These are phyloP conservation scores for Crithidia thermophila DNA, from an alignment of 208 protist species.

Conservation along the genomic window DNA sequence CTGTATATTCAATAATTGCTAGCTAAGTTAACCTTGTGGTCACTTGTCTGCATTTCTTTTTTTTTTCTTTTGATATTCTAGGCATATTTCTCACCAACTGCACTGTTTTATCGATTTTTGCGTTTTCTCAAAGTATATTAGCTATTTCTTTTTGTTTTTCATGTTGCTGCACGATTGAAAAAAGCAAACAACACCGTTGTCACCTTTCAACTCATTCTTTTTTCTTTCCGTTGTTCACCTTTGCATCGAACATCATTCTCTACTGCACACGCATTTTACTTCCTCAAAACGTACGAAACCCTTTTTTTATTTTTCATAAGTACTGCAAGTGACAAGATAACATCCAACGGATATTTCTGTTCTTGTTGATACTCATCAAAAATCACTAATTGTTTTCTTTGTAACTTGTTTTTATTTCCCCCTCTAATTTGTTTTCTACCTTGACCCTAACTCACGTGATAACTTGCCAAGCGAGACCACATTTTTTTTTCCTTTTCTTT, in stretches of 20 bases:
- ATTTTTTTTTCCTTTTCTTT: not conserved
- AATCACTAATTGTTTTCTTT: no score
- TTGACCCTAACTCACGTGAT: no score
- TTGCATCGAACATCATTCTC: no score
- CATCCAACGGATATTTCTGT: no score
- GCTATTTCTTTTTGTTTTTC: not conserved
- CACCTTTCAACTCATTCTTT: not conserved
- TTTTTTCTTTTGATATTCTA: no score
- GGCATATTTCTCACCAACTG: no score
- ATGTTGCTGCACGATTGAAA: no score
- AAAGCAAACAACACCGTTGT: not conserved
- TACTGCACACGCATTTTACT: no score
- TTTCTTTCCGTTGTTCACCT: not conserved
- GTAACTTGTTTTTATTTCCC: no score
- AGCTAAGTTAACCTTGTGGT: not conserved
- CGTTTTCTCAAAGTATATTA: not conserved
- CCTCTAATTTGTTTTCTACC: conserved; percentile 1
- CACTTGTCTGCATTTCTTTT: not conserved
- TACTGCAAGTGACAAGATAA: no score
- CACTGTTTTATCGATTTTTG: not conserved
- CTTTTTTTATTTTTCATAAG: not conserved
- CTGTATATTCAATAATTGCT: not conserved
- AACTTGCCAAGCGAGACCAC: no score
- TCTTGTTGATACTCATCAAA: no score
- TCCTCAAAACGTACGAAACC: not conserved